Base-by-base conservation (phyloP, 148 eudicot genomes). In the Silene uniflora region DNA sequence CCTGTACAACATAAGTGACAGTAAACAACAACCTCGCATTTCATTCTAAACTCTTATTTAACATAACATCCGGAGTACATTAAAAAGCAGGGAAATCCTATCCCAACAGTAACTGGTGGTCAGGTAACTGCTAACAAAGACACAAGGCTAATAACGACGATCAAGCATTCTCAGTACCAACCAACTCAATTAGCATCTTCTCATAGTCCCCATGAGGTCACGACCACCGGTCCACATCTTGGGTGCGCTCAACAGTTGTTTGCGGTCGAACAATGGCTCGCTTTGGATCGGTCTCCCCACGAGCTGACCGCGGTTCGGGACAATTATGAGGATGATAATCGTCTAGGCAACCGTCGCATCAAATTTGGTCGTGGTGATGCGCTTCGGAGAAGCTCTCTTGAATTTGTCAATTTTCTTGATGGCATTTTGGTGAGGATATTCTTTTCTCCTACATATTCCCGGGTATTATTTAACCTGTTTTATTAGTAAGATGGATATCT, bases 141-240 rank as follows among this genome's bases (percentile, higher is more conserved):
- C 4, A 13, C 17, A 29, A 10, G 4, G 29, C 35, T 35, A 9
- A 64, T 21, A 56, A 67, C 7, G 52, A 21, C 29, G 58, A 72
- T 82, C 56, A 87, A 76, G 83, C 87, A 80, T 86, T 81, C 21
- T 66, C 87, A 18, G 89, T 81, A 27, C 97, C 97, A 54, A 94
- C 76, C 84, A 94, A 77, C 49, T 91, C 97, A 16, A 90, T 86
- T 73, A 94, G 87, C 87, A 90, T 83, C 71, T 89, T 87, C 87
- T 91, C 89, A 11, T 90, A 91, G 74, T 94, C 98, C 35, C 98
- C 97, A 73, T 0, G 87, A 86, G 84, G 82, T 84, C 12, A 80
- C 89, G 0, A 66, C 82, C 4, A 80, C 85, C 0, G 87, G 89
- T 47, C 85, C 89, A 0, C 85, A 86, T 61, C 70, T 24, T 32